Base-by-base conservation (phyloP, 2,329 filamentous ascomycete genomes). In the Talaromyces sp. region DNA sequence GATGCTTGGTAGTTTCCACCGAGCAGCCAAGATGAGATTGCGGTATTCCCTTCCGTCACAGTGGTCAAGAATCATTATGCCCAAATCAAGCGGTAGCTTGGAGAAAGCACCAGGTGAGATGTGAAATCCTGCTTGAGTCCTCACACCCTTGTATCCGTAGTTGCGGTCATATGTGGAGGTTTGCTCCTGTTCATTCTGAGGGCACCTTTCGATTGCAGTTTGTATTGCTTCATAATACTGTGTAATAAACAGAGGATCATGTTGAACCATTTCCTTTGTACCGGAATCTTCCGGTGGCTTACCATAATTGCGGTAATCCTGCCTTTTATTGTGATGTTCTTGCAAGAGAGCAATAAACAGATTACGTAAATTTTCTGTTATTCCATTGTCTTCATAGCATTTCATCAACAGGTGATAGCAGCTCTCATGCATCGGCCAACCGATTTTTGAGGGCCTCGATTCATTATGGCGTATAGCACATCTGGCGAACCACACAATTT, bases 401-500 rank as follows among this genome's bases (percentile, higher is more conserved):
- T 15, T 39, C n/a, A 9, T 56, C 31, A 37, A 22, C 33, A 56
- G n/a, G 11, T 37, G 5, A 37, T 37, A 56, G 49, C 63, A 65
- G 10, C 39, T 27, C 41, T 65, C 63, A 35, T 65, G 63, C 13
- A 65, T 62, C 3, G 60, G 50, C 58, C 58, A 65, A 27, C 59
- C 63, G 15, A 33, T 4, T 15, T 58, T 61, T 4, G 10, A 22
- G 3, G 9, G 11, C n/a, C 10, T 9, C 8, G 10, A 1, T 7
- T 49, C 9, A 27, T 43, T 8, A 11, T 15, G 2, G 9, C 15
- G 13, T 2, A 27, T 17, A 11, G 11, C 47, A 39, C 49, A 31
- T 57, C 52, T 57, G 25, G 19, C 7, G 35, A 65, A 62, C 63
- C 63, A 61, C 8, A 33, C 17, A 31, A 62, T 39, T 22, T 65